Evolutionary conservation across 257 asterid species (phyloP), one percentile per base, ranked within the genome.

Genomic region (Nicotiana otophora): DNA sequence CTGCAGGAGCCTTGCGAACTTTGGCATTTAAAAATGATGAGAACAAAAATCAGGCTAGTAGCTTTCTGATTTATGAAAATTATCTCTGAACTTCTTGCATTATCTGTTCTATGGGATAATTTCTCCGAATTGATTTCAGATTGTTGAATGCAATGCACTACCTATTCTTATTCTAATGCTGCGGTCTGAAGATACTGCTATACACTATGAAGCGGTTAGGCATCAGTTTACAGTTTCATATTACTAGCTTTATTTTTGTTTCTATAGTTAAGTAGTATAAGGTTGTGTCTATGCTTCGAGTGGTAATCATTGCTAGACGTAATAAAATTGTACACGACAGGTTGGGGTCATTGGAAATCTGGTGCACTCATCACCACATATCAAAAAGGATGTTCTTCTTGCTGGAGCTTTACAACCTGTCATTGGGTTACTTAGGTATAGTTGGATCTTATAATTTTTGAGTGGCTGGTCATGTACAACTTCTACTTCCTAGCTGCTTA

Each of bases 401-500:
- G 97, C 99, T 65, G 99, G 99, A 86, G 99, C 99, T 78, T 85
- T 96, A 85, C 99, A 96, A 85, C 99, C 99, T 83, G 99, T 96
- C 72, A 96, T 96, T 78, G 97, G 98, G 46, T 89, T 96, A 86
- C 98, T 96, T 75, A 93, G 98, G 99, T 95, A 88, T 48, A 85
- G 63, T 5, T 61, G 69, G 26, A 34, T 51, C 70, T 78, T 63
- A 23, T 81, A 55, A 16, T 69, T 48, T 87, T 34, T 54, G 51
- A 60, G 78, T 81, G 75, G 48, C 36, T 70, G 61, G 14, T 60
- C 46, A 26, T 75, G 63, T 48, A 51, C 63, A 51, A 10, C 74
- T 30, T 60, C 69, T n/a, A 9, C 23, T 54, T 46, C n/a, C 4
- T 17, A 53, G 20, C 7, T 46, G 16, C 15, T 31, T 81, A 66